Evolutionary conservation across 2,329 filamentous ascomycete species (phyloP), one percentile per base, ranked within the genome.

Genomic region (Helotiales sp.): DNA sequence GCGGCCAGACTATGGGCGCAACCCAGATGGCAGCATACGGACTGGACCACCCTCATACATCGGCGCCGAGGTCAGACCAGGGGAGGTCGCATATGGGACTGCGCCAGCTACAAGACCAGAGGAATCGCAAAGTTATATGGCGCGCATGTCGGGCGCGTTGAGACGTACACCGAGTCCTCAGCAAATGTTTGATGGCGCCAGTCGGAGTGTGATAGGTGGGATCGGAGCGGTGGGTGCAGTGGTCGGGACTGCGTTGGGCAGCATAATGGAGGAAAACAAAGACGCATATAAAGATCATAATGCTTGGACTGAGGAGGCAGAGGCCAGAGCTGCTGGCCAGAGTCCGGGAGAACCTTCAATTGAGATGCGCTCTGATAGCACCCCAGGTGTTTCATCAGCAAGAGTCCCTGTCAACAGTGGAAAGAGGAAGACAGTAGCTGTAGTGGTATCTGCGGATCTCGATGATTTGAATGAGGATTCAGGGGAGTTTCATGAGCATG

Each of bases 241-340:
- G 48, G 85, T 96, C 60, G 91, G 91, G 40, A 91, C 88, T 61
- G 92, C 91, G 25, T 78, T 97, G 64, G 88, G 88, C 54, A 87
- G 90, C 15, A 95, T 96, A 64, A 83, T 89, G 55, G 90, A 96
- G 71, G 92, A 96, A 70, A 90, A 93, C 70, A 87, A 85, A 70
- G 83, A 85, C 61, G 88, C 88, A 52, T 95, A 89, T 72, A 87
- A 86, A 63, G 93, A 97, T 72, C 91, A 95, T 74, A 89, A 91
- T 71, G 86, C 91, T 52, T 97, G 93, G 93, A 92, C 89, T 13
- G 92, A 97, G 73, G 93, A 97, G 75, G 90, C 88, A 22, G 88
- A 90, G 66, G 82, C 88, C 49, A 85, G 88, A 69, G 77, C 77
- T 65, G 77, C 80, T 54, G 65, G 75, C 74, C 55, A 74, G 68